Base-by-base conservation (phyloP, 2,329 filamentous ascomycete species). In the Fusarium paranaense region DNA sequence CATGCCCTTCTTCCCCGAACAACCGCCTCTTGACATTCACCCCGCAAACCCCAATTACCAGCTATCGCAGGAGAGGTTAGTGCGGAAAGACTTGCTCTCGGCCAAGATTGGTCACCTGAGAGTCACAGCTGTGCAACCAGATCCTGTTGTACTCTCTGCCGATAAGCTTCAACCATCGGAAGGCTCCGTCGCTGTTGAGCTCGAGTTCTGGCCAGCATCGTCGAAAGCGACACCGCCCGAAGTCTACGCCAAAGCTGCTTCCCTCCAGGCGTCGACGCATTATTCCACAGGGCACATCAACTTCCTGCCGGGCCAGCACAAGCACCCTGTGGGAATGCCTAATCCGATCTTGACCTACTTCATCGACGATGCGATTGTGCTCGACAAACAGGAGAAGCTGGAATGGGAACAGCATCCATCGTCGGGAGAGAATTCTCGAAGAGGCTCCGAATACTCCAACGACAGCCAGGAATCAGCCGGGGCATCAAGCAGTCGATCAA, bases 171-270 rank as follows among this genome's bases (percentile, higher is more conserved):
- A 62, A 8, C 64, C 74, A 0, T 74, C 74, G 0, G 32, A 59
- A 0, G 69, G 63, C 11, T 61, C 59, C 9, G 10, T 75, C 1
- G 38, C 42, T 1, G 60, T 78, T 3, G 50, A 70, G 11, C 63
- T 78, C 0, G 72, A 77, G 20, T 78, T 76, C 37, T 72, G 61
- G 45, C 72, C 76, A 1, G 66, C 69, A 7, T 68, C 71, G 5
- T 60, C 65, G 10, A 72, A 71, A 14, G 47, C 32, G 0, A 38
- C 25, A 0, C 74, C 72, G 0, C 74, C 74, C 0, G 62, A 75
- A 18, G 57, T 76, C 3, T 66, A 69, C 3, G 62, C 62, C 3
- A 71, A 66, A 5, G 73, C 72, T 3, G 74, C 70, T 5, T 25
- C 47, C 0, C 70, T 76, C 4, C 66, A 75, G 25, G 67, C 74